Percentiles rank a stretch among this genome's conserved stretches.
Evolutionary conservation across 192 early-diverging fungal genomes (phyloP).

Genomic region (Backusella australiensis): DNA sequence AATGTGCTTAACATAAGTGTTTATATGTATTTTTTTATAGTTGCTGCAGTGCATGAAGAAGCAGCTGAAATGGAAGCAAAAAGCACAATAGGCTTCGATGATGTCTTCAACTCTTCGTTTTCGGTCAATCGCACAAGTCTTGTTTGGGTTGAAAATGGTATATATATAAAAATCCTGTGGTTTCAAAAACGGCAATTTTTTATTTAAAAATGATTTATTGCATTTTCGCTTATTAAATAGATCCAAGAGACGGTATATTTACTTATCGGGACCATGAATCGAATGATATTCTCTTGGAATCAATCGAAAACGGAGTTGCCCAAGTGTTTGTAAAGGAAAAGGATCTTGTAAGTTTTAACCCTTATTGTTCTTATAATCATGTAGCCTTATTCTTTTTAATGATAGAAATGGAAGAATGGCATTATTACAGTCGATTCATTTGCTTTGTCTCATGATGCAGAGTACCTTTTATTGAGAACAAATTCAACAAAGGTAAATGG

Average conservation of each 20-base stretch:
- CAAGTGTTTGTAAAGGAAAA: conserved; percentile 28
- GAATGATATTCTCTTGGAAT: conserved; percentile 31
- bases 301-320: conserved; percentile 22
- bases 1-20: background rate
- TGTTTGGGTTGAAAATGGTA: conserved; percentile 29
- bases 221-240: conserved; percentile 7
- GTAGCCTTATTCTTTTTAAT: background rate
- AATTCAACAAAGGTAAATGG: conserved; percentile 44
- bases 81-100: conserved; percentile 10
- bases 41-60: conserved; percentile 11
- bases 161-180: background rate
- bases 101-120: conserved; percentile 24
- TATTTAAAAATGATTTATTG: background rate
- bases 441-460: conserved; percentile 72
- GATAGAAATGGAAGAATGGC: conserved; percentile 8
- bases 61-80: background rate
- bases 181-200: background rate
- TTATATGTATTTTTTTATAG: conserved; percentile 9
- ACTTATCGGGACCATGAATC: conserved; percentile 26
- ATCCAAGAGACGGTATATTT: conserved; percentile 30
- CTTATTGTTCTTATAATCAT: too few species aligned
- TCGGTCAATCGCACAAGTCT: background rate
- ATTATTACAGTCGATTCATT: conserved; percentile 19
- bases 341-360: conserved; percentile 16
- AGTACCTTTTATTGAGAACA: conserved; percentile 75